Evolutionary conservation across 441 rosid genomes (phyloP).

Genomic region (Cnidoscolus chayamansa): DNA sequence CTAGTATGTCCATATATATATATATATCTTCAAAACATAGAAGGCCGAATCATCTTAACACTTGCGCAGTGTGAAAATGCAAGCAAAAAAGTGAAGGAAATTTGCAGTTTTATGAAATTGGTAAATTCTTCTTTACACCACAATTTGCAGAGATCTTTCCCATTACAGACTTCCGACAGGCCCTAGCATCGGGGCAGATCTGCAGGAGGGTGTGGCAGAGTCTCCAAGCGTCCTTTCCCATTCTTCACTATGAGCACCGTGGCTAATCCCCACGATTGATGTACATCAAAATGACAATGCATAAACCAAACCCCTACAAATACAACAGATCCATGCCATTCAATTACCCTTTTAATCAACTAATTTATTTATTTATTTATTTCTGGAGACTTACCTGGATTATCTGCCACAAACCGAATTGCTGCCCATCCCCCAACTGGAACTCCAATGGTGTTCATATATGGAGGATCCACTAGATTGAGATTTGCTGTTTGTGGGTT

Average conservation of each 20-base stretch:
- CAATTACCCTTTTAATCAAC: not conserved
- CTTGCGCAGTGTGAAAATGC: not conserved
- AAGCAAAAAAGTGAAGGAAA: slow-evolving; percentile 8
- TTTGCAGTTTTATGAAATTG: slow-evolving; percentile 23
- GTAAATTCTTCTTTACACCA: slow-evolving; percentile 23
- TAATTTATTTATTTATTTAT: not conserved
- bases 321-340: not conserved
- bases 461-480: slow-evolving; percentile 78
- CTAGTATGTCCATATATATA: too few species aligned
- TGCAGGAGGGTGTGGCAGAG: slow-evolving; percentile 68
- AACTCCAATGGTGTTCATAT: slow-evolving; percentile 81
- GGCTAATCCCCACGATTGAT: slow-evolving; percentile 77
- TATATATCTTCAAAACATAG: too few species aligned
- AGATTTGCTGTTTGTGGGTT: slow-evolving; percentile 46
- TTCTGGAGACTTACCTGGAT: slow-evolving; percentile 52
- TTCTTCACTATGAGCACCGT: slow-evolving; percentile 67
- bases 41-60: too few species aligned
- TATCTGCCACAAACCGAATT: slow-evolving; percentile 68
- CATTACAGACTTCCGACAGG: slow-evolving; percentile 22
- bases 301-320: slow-evolving; percentile 71
- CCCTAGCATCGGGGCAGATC: slow-evolving; percentile 69
- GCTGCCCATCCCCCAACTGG: slow-evolving; percentile 95
- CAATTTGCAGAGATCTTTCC: slow-evolving; percentile 19
- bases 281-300: slow-evolving; percentile 80
- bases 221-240: slow-evolving; percentile 53